These are phyloP conservation scores for Knufia fluminis DNA, from an alignment of 2,329 filamentous ascomycete species.

Conservation along the genomic window DNA sequence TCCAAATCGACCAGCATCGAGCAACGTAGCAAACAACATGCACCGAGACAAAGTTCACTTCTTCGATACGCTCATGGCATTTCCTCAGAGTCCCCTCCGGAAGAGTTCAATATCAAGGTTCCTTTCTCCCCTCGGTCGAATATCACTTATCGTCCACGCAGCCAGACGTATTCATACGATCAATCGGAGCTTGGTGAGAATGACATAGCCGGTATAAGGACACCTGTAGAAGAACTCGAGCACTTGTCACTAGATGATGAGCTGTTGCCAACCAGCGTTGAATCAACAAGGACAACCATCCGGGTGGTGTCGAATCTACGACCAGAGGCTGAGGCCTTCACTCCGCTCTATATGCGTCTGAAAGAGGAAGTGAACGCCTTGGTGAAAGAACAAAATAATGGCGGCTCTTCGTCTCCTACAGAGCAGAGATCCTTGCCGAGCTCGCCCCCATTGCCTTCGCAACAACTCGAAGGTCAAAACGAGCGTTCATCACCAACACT, in stretches of 20 bases:
- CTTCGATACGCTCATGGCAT: conserved; percentile 17
- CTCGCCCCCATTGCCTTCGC: conserved; percentile 16
- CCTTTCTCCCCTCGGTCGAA: not conserved
- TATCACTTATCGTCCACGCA: conserved; percentile 12
- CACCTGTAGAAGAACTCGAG: not conserved
- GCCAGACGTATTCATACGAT: conserved; percentile 15
- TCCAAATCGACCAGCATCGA: not conserved
- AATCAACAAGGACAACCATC: not conserved
- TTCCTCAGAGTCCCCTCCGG: conserved; percentile 12
- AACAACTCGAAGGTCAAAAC: not conserved
- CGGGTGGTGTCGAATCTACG: conserved; percentile 2
- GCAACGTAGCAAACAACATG: conserved; percentile 9
- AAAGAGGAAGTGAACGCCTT: not conserved
- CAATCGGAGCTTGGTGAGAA: conserved; percentile 11
- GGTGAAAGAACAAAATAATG: not conserved
- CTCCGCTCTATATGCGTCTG: not conserved
- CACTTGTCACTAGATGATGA: conserved; percentile 2
- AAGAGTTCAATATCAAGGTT: not conserved
- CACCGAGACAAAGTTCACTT: conserved; percentile 21
- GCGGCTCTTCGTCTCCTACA: not conserved
- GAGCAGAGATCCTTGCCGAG: conserved; percentile 12
- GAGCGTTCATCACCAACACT: conserved; percentile 2
- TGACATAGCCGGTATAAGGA: not conserved
- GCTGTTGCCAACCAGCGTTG: not conserved
- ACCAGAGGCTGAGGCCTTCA: conserved; percentile 10